Base-by-base conservation (phyloP, 2,329 filamentous ascomycete genomes). In the Dactylellina leptospora region DNA sequence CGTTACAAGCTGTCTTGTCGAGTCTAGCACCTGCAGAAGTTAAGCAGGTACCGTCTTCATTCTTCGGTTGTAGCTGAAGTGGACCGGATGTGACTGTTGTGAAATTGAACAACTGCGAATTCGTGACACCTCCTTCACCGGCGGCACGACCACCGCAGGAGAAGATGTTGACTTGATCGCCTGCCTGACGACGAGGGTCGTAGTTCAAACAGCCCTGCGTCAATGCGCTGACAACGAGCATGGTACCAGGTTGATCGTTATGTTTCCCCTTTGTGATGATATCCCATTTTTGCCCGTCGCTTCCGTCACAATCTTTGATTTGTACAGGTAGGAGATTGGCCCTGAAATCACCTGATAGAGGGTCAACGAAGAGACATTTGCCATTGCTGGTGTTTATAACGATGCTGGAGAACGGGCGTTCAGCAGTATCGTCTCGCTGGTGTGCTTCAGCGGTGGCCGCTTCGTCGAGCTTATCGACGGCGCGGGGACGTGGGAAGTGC, bases 161-260 rank as follows among this genome's bases (percentile, higher is more conserved):
- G 75, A 87, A 87, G 22, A 87, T 80, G 30, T 83, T 75, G 11
- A 85, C 84, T 74, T 85, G 84, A 75, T 84, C 83, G 9, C 84
- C 84, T 1, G 80, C 79, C 0, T 80, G 78, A 25, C 84, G 81
- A 48, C 85, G 81, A 3, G 82, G 81, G 74, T 87, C 85, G 71
- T 85, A 85, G 79, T 85, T 87, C 75, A 86, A 79, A 76, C 85
- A 87, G 44, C 85, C 85, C 76, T 86, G 82, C 0, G 85, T 87
- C 74, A 85, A 77, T 2, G 83, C 84, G 80, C 82, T 87, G 44
- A 86, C 85, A 36, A 87, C 75, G 50, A 86, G 80, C 75, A 83
- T 82, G 3, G 82, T 80, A 33, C 81, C 80, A 38, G 80, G 75
- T 28, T 78, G 79, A 74, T 85, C 78, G 73, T 84, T 84, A 76